A percentile compares a stretch with the other conserved stretches of the same genome.
phyloP scores from a whole-genome alignment of 345 rosid genomes.

The Eucalyptus cloeziana region DNA sequence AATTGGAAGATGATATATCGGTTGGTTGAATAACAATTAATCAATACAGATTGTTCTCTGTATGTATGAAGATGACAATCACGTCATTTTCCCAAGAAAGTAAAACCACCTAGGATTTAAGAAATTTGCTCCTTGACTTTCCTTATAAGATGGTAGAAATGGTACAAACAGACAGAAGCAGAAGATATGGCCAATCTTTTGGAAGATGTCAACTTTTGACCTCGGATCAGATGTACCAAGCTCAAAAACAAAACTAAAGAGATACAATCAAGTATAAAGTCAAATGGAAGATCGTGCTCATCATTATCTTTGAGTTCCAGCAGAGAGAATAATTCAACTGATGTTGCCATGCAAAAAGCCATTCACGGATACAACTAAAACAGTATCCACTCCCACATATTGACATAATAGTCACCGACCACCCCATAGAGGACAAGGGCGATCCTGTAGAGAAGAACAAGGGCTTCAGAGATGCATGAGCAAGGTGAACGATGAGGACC shows the following conservation, averaged over 20 bases:
- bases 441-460: background rate
- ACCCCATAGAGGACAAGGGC: background rate
- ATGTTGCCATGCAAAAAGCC: background rate
- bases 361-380: background rate
- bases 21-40: background rate
- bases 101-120: background rate
- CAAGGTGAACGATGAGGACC: background rate
- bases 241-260: background rate
- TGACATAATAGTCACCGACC: background rate
- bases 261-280: background rate
- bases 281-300: background rate
- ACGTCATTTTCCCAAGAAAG: background rate
- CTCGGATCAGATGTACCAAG: background rate
- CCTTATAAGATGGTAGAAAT: background rate
- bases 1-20: background rate
- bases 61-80: background rate
- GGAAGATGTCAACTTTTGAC: background rate
- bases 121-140: background rate
- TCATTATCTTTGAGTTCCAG: background rate
- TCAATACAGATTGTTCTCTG: background rate
- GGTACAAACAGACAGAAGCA: background rate
- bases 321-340: background rate
- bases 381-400: background rate
- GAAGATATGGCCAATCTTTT: background rate
- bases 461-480: background rate